Evolutionary conservation across 805 yeast species (phyloP), one percentile per base, ranked within the genome.

Genomic region (Yamadazyma tumulicola): DNA sequence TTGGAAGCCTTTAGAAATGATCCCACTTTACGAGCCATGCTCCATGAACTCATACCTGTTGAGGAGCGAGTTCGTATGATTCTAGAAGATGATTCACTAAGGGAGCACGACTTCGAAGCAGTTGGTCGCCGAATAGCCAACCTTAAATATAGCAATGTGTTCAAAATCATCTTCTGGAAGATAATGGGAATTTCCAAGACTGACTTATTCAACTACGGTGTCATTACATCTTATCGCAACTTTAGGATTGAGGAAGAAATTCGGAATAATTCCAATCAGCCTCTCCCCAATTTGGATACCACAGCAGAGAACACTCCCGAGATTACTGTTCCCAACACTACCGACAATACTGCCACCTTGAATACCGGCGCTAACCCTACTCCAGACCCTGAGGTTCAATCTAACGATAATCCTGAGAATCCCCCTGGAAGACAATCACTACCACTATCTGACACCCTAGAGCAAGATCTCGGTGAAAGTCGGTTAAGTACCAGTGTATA

Each of bases 181-280:
- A 17, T 74, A 4, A 74, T 80, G 80, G 82, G 84, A 1, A 64
- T 80, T 22, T 47, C 68, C 3, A 61, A 49, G 31, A 45, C 52
- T 6, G 77, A 79, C 41, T 45, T 80, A 34, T 69, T 66, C 47
- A 63, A 75, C 51, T 72, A 77, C 61, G 75, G 73, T 11, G 77
- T 77, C 19, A 17, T 51, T 13, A 45, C 43, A 8, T 25, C 42
- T 8, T 45, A 46, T 22, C 45, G 39, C 20, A 36, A 37, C 20
- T 45, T 38, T 31, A 21, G 53, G 25, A 14, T 40, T 9, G 45
- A 34, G 4, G 45, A 45, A 27, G 45, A 40, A 17, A 22, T 42
- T 18, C 26, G 39, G 16, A 9, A 21, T 11, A 9, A 21, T 9
- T 9, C 11, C 23, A 24, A 34, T 19, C 29, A 29, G 19, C 38